Conservation (phyloP, 495 filamentous ascomycete genomes). For the Hyaloscypha variabilis region DNA sequence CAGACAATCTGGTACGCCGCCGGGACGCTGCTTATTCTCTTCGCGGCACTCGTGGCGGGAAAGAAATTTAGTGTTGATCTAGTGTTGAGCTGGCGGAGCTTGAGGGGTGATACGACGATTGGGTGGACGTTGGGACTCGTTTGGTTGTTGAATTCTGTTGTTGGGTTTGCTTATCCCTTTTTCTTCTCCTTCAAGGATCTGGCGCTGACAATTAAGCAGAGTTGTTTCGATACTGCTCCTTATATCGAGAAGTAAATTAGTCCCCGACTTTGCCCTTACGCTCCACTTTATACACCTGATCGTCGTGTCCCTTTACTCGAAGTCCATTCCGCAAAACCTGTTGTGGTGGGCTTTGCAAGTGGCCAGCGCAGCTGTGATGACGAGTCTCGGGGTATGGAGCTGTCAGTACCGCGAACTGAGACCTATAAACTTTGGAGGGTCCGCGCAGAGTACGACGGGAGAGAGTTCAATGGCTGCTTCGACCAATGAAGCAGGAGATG, state of each 20-base stretch:
- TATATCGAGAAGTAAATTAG: slow-evolving; percentile 84
- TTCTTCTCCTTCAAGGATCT: slow-evolving; percentile 16
- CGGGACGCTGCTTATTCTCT: slow-evolving; percentile 77
- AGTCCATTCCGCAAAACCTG: slow-evolving; percentile 67
- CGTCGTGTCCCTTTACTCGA: slow-evolving; percentile 73
- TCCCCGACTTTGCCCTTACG: slow-evolving; percentile 91
- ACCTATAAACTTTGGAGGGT: slow-evolving; percentile 85
- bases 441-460: slow-evolving; percentile 29
- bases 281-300: slow-evolving; percentile 87
- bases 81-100: slow-evolving; percentile 76
- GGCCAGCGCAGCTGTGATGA: slow-evolving; percentile 69
- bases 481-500: slow-evolving; percentile 31
- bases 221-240: slow-evolving; percentile 78
- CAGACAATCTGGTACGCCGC: slow-evolving; percentile 81
- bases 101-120: slow-evolving; percentile 86
- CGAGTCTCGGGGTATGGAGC: slow-evolving; percentile 78
- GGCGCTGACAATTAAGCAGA: slow-evolving; percentile 40
- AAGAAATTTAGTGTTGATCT: slow-evolving; percentile 68
- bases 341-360: slow-evolving; percentile 90
- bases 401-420: slow-evolving; percentile 87
- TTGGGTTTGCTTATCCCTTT: slow-evolving; percentile 65
- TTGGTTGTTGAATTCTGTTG: slow-evolving; percentile 77
- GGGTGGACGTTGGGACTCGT: slow-evolving; percentile 91
- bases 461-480: slow-evolving; percentile 34
- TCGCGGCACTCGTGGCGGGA: slow-evolving; percentile 85